Evolutionary conservation across 2,329 filamentous ascomycete species (phyloP), one percentile per base, ranked within the genome.

Genomic region (Nothophaeocryptopus gaeumannii): DNA sequence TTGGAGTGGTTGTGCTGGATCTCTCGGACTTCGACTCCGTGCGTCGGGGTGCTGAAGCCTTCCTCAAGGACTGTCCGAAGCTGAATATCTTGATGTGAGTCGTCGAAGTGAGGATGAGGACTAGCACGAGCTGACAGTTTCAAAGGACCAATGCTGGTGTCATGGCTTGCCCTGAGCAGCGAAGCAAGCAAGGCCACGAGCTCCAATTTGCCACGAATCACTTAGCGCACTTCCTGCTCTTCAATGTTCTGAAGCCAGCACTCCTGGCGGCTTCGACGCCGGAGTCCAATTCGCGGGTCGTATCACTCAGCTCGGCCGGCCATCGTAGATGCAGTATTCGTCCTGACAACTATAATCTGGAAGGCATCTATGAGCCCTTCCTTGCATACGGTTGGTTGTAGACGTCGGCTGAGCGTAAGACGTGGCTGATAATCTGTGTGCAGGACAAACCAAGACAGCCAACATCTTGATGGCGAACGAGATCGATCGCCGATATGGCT

Each of bases 141-240:
- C 8, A 2, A 26, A 47, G 13, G 35, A 39, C 44, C 15, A 52
- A 47, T 20, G 50, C 44, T 15, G 45, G 50, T n/a, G 20, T 52
- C 1, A 47, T 48, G 44, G 40, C 46, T 34, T 52, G 50, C 31
- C 45, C 50, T 2, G n/a, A 50, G 13, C 36, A 31, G 1, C 29
- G 32, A 16, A 45, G 36, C 16, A 29, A 41, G 8, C 35, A 53
- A 34, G 45, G 45, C 13, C 72, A 71, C 50, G 78, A 81, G 55
- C 58, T 62, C 0, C 77, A 80, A 47, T 74, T 81, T 47, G 77
- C 70, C 16, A 74, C 70, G 11, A 81, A 81, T 59, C 73, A 80
- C 56, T 63, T 82, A 20, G 34, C 38, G 12, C 77, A 80, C 51
- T 82, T 81, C 63, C 67, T 81, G 0, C 68, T 82, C 14, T 76